Evolutionary conservation across 169 alveolate species (phyloP).

Genomic region (Eimeria brunetti): DNA sequence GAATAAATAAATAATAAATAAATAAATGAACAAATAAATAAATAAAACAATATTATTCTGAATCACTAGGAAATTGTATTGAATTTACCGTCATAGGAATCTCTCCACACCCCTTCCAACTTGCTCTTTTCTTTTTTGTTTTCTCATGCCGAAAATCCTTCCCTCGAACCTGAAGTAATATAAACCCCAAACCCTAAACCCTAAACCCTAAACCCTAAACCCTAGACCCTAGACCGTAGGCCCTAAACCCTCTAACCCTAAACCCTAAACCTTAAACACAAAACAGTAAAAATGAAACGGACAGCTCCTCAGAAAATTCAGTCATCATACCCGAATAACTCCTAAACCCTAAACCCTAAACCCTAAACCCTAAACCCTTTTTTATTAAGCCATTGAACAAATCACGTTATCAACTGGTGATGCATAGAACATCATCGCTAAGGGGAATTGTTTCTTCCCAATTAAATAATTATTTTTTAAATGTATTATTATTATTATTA

Average conservation of each 20-base stretch:
- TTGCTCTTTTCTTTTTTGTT: conserved; percentile 89
- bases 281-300: too few species aligned
- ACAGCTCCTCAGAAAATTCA: too few species aligned
- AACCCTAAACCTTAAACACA: not conserved
- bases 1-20: not conserved
- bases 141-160: conserved; percentile 89
- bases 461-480: too few species aligned
- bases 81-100: conserved; percentile 77
- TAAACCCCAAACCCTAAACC: not conserved
- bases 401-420: too few species aligned
- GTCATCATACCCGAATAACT: too few species aligned
- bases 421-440: too few species aligned
- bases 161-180: conserved; percentile 86
- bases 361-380: too few species aligned
- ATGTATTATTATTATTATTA: too few species aligned
- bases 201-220: not conserved
- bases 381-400: too few species aligned
- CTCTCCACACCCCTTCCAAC: conserved; percentile 88
- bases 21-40: not conserved
- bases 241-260: conserved; percentile 18
- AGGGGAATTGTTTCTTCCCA: too few species aligned
- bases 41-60: not conserved
- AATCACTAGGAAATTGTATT: conserved; percentile 68
- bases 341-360: too few species aligned
- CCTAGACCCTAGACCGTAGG: too few species aligned